phyloP scores from a whole-genome alignment of 805 yeast species.

The Wickerhamiella kazuoi region DNA sequence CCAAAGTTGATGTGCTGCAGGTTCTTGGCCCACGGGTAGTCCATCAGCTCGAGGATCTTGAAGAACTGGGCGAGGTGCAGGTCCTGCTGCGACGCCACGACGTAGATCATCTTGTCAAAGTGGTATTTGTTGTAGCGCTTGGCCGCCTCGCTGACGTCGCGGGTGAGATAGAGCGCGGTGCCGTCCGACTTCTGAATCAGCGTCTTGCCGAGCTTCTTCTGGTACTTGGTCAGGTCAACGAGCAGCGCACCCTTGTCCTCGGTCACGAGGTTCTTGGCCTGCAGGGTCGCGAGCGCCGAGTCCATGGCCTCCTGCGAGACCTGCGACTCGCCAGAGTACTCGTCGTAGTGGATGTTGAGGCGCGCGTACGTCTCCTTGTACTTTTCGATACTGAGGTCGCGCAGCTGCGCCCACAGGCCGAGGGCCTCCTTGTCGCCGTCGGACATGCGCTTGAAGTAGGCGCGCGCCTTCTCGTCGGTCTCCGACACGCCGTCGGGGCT shows the following conservation, averaged over 20 bases:
- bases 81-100: slow-evolving; percentile 92
- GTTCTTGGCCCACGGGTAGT: slow-evolving; percentile 66
- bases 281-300: slow-evolving; percentile 42
- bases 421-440: slow-evolving; percentile 75
- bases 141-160: slow-evolving; percentile 94
- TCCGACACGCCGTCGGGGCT: slow-evolving; percentile 32
- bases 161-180: slow-evolving; percentile 78
- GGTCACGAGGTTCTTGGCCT: slow-evolving; percentile 50
- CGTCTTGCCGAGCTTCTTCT: slow-evolving; percentile 85
- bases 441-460: slow-evolving; percentile 79
- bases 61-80: slow-evolving; percentile 86
- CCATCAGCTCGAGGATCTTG: slow-evolving; percentile 82
- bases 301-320: slow-evolving; percentile 60
- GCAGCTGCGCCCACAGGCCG: slow-evolving; percentile 66
- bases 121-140: slow-evolving; percentile 69
- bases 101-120: slow-evolving; percentile 92
- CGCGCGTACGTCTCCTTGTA: slow-evolving; percentile 82
- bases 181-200: slow-evolving; percentile 91
- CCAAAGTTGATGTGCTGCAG: slow-evolving; percentile 84
- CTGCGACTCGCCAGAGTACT: slow-evolving; percentile 91
- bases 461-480: slow-evolving; percentile 73
- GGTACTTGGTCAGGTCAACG: slow-evolving; percentile 67
- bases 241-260: slow-evolving; percentile 85
- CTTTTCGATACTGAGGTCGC: slow-evolving; percentile 75
- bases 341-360: slow-evolving; percentile 73